Base-by-base conservation (phyloP, 139 green algal species). In the Auxenochlorella pyrenoidosa region DNA sequence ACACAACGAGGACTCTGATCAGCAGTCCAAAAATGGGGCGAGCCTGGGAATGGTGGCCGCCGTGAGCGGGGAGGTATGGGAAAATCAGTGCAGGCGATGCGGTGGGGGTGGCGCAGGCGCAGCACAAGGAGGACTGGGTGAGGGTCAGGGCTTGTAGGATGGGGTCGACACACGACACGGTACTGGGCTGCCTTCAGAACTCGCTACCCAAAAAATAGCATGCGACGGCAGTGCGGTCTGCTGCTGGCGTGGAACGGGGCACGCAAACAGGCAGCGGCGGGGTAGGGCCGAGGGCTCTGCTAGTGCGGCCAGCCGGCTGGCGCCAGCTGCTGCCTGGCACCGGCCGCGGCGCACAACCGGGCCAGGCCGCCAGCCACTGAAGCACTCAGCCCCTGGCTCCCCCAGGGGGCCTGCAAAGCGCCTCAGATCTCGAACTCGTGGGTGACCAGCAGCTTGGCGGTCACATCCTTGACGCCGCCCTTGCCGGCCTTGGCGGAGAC, bases 341-440 rank as follows among this genome's bases (percentile, higher is more conserved):
- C n/a, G n/a, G n/a, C n/a, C n/a, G n/a, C n/a, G n/a, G n/a, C n/a
- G n/a, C n/a, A n/a, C n/a, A n/a, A n/a, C n/a, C n/a, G n/a, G n/a
- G n/a, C n/a, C n/a, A n/a, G n/a, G n/a, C n/a, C n/a, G n/a, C n/a
- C n/a, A n/a, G n/a, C n/a, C n/a, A n/a, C n/a, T n/a, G n/a, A n/a
- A n/a, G n/a, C n/a, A n/a, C n/a, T n/a, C n/a, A n/a, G n/a, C n/a
- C n/a, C n/a, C n/a, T n/a, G n/a, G n/a, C n/a, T n/a, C n/a, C n/a
- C n/a, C n/a, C 10, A 5, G 13, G 28, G 8, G 10, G 63, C 63
- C 10, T 34, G 34, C 15, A 15, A 30, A 47, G 70, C 68, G 10
- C 36, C 18, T 87, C 70, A 90, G 0, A 90, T 26, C 70, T 73
- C 66, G 76, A 90, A 90, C 79, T 90, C 86, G 12, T 87, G 68